Base-by-base conservation (phyloP, 2,329 filamentous ascomycete species). In the Keithomyces neogunnii region DNA sequence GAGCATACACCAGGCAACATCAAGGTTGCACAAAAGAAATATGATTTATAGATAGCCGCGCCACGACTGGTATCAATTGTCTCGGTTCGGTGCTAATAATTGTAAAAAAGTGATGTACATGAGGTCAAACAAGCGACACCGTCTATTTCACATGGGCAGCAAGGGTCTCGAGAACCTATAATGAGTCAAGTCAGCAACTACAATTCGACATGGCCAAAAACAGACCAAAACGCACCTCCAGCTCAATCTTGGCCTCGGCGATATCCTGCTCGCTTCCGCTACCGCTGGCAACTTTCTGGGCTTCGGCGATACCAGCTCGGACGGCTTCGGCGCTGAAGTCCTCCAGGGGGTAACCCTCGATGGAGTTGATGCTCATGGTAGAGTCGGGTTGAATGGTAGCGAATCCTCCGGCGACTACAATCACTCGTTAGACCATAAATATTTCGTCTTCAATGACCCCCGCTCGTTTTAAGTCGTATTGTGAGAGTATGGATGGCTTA, bases 191-290 rank as follows among this genome's bases (percentile, higher is more conserved):
- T 32, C 49, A 33, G 13, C 9, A 5, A 19, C 31, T 35, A 19
- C 26, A n/a, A 32, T 3, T 32, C 35, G 28, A 44, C 11, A 6
- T 8, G 6, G 9, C 28, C 6, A 31, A 42, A 29, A 10, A n/a
- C 9, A 28, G 4, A 5, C 4, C 26, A 43, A 26, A 19, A 62
- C 66, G 29, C 55, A 96, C 92, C 89, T 99, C 93, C 62, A 99
- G 76, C 81, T 97, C 92, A 70, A 99, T 92, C 84, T 96, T 97
- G 61, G 93, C 93, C 84, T 99, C 93, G 59, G 92, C 92, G 74
- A 97, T 88, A 68, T 97, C 93, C 76, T 90, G 86, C 82, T 96
- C 93, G 73, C 89, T 96, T 66, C 92, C 93, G 68, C 78, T 84
- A 67, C 93, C 93, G 70, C 75, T 84, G 64, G 86, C 90, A 68